Percentiles rank a stretch among this genome's conserved stretches.
phyloP scores from a whole-genome alignment of 805 yeast genomes.

The Schwanniomyces polymorphus region DNA sequence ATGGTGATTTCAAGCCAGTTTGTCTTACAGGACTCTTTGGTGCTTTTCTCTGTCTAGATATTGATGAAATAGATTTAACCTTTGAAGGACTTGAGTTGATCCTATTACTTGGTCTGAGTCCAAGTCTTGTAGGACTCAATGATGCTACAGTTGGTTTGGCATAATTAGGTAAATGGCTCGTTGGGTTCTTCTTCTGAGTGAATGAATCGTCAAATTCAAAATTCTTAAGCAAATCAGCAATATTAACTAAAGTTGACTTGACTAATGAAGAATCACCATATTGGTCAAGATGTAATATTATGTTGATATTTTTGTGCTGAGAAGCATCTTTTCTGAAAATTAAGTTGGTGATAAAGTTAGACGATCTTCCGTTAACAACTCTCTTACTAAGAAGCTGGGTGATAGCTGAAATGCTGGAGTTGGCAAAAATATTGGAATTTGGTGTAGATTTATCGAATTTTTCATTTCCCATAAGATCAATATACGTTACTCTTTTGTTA shows the following conservation, averaged over 20 bases:
- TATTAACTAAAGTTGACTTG: conserved; percentile 25
- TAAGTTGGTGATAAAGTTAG: conserved; percentile 25
- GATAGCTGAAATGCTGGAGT: conserved; percentile 25
- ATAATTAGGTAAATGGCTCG: conserved; percentile 22
- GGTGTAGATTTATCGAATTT: conserved; percentile 14
- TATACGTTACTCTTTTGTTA: conserved; percentile 17
- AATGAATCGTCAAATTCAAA: conserved; percentile 9
- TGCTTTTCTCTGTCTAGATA: not conserved
- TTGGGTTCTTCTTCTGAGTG: not conserved
- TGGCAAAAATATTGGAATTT: conserved; percentile 23
- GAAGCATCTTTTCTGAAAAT: conserved; percentile 16
- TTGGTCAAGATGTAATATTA: conserved; percentile 28
- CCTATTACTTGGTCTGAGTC: not conserved
- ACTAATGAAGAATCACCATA: conserved; percentile 21
- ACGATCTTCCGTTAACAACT: conserved; percentile 17
- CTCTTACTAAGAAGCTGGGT: conserved; percentile 20
- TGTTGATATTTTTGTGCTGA: conserved; percentile 9
- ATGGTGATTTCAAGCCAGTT: not conserved
- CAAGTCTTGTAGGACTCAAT: conserved; percentile 5
- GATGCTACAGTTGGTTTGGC: conserved; percentile 34
- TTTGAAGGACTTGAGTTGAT: conserved; percentile 2
- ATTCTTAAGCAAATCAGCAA: conserved; percentile 19
- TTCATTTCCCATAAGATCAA: conserved; percentile 33
- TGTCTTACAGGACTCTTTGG: conserved; percentile 1
- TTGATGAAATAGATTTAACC: not conserved